Evolutionary conservation across 2,329 filamentous ascomycete genomes (phyloP).

Genomic region (Sporothrix luriei): DNA sequence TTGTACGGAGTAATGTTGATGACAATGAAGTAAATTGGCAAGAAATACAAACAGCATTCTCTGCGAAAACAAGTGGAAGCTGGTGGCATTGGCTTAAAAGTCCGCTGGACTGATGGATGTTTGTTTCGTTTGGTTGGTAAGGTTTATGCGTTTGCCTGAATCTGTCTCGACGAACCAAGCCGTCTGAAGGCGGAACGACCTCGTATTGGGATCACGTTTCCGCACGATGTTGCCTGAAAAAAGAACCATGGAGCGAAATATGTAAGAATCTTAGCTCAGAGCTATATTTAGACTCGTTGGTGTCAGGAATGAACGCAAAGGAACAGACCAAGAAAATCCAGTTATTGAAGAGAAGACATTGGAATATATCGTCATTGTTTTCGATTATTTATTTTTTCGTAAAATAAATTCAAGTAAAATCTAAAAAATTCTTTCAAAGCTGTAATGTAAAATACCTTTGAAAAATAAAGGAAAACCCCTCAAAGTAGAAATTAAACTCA

Average conservation of each 20-base stretch:
- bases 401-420: neutral
- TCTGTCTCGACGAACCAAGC: neutral
- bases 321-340: no score
- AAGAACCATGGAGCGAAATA: neutral
- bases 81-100: neutral
- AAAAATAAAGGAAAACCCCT: no score
- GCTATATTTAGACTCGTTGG: neutral
- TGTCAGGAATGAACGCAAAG: no score
- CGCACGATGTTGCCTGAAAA: constrained; percentile 4
- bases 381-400: neutral
- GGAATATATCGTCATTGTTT: neutral
- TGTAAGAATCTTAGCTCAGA: neutral
- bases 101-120: neutral
- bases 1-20: neutral
- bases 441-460: no score
- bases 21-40: no score
- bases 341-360: no score
- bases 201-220: neutral
- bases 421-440: neutral
- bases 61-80: neutral
- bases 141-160: neutral
- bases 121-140: constrained; percentile 4
- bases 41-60: neutral
- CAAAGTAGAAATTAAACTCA: neutral
- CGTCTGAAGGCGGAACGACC: no score